Percentiles rank a stretch among this genome's conserved stretches.
Evolutionary conservation across 2,329 filamentous ascomycete genomes (phyloP).

Genomic region (Passalora sequoiae): DNA sequence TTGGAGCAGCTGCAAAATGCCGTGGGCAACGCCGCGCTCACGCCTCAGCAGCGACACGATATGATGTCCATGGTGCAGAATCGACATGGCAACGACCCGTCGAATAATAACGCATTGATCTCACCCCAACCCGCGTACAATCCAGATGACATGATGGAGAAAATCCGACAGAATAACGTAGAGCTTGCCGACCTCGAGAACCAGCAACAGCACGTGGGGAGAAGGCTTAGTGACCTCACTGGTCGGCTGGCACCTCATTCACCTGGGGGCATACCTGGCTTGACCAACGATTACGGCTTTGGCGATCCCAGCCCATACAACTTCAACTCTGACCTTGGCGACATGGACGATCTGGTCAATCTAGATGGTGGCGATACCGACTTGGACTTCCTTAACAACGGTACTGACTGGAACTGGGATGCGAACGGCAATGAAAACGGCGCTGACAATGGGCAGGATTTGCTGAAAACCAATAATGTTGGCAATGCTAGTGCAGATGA

Average conservation of each 20-base stretch:
- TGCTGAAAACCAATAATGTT: constrained; percentile 21
- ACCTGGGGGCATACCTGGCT: background rate
- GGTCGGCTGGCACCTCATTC: background rate
- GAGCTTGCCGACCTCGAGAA: constrained; percentile 73
- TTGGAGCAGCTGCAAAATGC: constrained; percentile 46
- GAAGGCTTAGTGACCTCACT: background rate
- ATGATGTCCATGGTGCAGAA: constrained; percentile 44
- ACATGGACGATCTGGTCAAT: constrained; percentile 5
- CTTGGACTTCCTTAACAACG: constrained; percentile 2
- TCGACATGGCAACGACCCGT: constrained; percentile 40
- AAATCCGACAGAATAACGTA: constrained; percentile 66
- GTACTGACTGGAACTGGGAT: constrained; percentile 1
- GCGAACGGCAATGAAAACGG: background rate
- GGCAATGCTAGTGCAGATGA: background rate
- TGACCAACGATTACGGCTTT: constrained; percentile 4
- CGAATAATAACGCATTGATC: constrained; percentile 53
- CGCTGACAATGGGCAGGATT: constrained; percentile 4
- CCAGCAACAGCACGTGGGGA: constrained; percentile 51
- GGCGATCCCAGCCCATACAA: constrained; percentile 5
- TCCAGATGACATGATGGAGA: constrained; percentile 50
- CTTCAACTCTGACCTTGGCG: constrained; percentile 3
- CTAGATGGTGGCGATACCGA: constrained; percentile 2
- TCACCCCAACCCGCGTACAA: constrained; percentile 50
- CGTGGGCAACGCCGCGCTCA: constrained; percentile 44
- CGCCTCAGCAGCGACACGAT: constrained; percentile 44